Evolutionary conservation across 2,329 filamentous ascomycete species (phyloP), one percentile per base, ranked within the genome.

Genomic region (Aspergillus transmontanensis): DNA sequence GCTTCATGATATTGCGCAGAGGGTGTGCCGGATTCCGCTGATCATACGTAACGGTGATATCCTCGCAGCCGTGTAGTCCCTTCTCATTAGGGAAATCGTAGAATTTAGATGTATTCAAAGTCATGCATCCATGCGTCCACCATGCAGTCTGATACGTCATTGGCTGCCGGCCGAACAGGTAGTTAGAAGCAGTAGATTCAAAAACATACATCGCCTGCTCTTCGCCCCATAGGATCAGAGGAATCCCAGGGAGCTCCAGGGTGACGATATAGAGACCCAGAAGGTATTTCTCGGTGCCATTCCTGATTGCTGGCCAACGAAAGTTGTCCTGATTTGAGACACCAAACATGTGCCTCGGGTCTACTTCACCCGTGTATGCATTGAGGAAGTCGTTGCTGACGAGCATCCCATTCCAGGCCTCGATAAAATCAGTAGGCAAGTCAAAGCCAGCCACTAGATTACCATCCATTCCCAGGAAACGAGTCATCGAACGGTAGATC

Each of bases 241-340:
- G 85, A 34, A 89, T 86, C 19, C 87, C 87, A 1, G 87, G 87
- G 71, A 89, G 80, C 51, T 87, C 77, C 57, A 89, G 71, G 0
- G 86, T 87, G 1, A 84, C 86, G 50, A 89, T 81, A 68, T 87
- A 89, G 16, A 85, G 78, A 6, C 82, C 87, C 5, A 89, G 75
- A 10, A 89, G 76, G 70, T 86, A 84, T 51, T 84, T 81, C 68
- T 88, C 79, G 0, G 84, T 84, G 4, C 87, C 87, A 62, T 86
- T 82, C 41, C 79, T 77, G 26, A 89, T 77, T 11, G 85, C 82
- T 9, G 87, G 87, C 87, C 87, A 89, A 41, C 87, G 81, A 68
- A 89, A 86, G 7, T 89, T 86, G 70, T 90, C 87, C 75, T 90
- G 87, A 69, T 89, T 89, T 6, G 86, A 87, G 2, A 84, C 83